phyloP scores from a whole-genome alignment of 164 flowering plant genomes.

The Warburgia ugandensis region DNA sequence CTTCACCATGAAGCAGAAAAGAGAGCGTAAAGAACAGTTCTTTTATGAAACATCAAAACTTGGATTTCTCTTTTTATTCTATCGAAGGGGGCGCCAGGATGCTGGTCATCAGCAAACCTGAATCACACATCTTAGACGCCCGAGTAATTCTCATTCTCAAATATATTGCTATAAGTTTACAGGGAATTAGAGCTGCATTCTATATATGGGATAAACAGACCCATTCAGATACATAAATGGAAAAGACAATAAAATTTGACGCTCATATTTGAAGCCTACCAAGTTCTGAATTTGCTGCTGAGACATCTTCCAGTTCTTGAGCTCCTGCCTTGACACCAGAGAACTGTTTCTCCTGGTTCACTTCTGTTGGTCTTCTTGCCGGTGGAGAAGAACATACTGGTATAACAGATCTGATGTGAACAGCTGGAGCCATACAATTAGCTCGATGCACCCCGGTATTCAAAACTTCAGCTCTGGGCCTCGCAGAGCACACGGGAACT shows the following conservation, averaged over 20 bases:
- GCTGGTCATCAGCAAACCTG: too few species aligned
- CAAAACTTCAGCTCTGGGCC: conserved; percentile 14
- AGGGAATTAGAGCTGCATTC: conserved; percentile 5
- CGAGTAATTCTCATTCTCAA: too few species aligned
- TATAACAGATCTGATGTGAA: conserved; percentile 45
- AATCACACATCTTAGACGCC: too few species aligned
- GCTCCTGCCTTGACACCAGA: conserved; percentile 11
- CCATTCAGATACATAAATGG: background rate
- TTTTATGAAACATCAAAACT: too few species aligned
- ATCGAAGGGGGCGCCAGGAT: too few species aligned
- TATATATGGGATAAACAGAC: background rate
- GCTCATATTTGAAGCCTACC: conserved; percentile 24
- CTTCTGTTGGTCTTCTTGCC: conserved; percentile 17
- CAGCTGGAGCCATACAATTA: conserved; percentile 42
- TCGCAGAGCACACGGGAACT: conserved; percentile 17
- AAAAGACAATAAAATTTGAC: background rate
- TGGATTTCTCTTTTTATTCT: too few species aligned
- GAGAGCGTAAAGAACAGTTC: too few species aligned
- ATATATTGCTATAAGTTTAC: background rate
- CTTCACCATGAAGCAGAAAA: too few species aligned
- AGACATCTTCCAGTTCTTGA: conserved; percentile 14
- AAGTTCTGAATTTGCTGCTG: conserved; percentile 18
- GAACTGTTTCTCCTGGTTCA: conserved; percentile 11
- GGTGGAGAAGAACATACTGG: conserved; percentile 59
- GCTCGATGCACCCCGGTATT: conserved; percentile 10